Conservation (phyloP, 345 rosid genomes). For the Euphorbia pulcherrima region DNA sequence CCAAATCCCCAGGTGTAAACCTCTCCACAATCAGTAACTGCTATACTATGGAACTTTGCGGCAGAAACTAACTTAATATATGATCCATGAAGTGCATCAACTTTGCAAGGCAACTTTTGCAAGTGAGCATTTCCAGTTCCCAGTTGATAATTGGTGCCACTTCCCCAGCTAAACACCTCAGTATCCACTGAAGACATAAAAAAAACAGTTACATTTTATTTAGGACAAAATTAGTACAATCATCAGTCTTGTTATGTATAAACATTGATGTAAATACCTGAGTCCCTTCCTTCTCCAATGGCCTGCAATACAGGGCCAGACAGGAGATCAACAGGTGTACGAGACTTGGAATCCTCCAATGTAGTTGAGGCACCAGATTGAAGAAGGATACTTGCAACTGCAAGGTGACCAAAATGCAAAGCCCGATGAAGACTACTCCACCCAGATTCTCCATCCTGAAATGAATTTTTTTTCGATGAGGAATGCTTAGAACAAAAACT, state of each 20-base stretch:
- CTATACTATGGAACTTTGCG: slow-evolving; percentile 91
- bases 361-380: slow-evolving; percentile 69
- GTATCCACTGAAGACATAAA: slow-evolving; percentile 55
- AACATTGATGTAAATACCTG: slow-evolving; percentile 41
- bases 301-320: slow-evolving; percentile 85
- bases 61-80: slow-evolving; percentile 71
- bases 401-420: slow-evolving; percentile 95
- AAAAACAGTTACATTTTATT: slow-evolving; percentile 1
- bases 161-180: slow-evolving; percentile 97
- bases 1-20: slow-evolving; percentile 98
- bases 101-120: slow-evolving; percentile 87
- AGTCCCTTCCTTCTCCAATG: slow-evolving; percentile 43
- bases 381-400: slow-evolving; percentile 81
- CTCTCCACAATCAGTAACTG: slow-evolving; percentile 68
- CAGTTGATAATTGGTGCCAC: slow-evolving; percentile 93
- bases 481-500: neutral
- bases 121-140: slow-evolving; percentile 91
- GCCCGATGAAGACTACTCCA: slow-evolving; percentile 98
- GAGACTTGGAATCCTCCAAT: slow-evolving; percentile 65
- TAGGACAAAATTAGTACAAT: slow-evolving; percentile 13
- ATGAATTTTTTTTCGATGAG: slow-evolving; percentile 6
- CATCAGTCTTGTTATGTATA: slow-evolving; percentile 16
- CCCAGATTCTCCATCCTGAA: slow-evolving; percentile 99
- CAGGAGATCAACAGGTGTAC: slow-evolving; percentile 80
- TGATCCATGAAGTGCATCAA: slow-evolving; percentile 79